Conservation (phyloP, 805 yeast species). For the Phaffomyces antillensis region DNA sequence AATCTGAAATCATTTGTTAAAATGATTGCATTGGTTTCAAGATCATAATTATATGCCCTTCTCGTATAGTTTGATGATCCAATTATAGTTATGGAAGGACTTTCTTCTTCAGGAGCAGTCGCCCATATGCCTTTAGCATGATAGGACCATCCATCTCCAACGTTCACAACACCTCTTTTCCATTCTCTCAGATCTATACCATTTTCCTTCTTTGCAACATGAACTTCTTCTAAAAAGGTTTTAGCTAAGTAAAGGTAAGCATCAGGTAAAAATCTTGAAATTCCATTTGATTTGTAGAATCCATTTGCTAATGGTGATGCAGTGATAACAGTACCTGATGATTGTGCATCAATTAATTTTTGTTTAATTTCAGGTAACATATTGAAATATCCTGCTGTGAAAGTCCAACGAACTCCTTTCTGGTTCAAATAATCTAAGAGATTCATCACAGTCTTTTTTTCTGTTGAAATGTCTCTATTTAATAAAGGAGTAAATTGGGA, state of each 20-base stretch:
- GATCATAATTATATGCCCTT: slow-evolving; percentile 79
- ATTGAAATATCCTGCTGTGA: slow-evolving; percentile 96
- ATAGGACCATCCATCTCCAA: slow-evolving; percentile 88
- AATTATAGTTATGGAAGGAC: slow-evolving; percentile 70
- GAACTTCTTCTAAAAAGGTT: slow-evolving; percentile 52
- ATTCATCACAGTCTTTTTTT: slow-evolving; percentile 60
- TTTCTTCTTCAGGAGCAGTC: slow-evolving; percentile 43
- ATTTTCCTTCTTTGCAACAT: slow-evolving; percentile 31
- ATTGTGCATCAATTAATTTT: slow-evolving; percentile 48
- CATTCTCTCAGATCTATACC: slow-evolving; percentile 67
- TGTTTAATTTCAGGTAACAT: slow-evolving; percentile 68
- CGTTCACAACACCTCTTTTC: slow-evolving; percentile 79
- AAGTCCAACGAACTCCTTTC: slow-evolving; percentile 61
- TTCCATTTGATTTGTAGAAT: slow-evolving; percentile 77
- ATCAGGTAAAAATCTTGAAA: slow-evolving; percentile 74
- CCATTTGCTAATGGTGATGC: slow-evolving; percentile 95
- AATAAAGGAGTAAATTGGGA: slow-evolving; percentile 87
- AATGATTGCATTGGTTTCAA: slow-evolving; percentile 81
- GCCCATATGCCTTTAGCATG: slow-evolving; percentile 97
- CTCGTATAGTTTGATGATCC: slow-evolving; percentile 94
- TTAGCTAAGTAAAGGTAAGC: slow-evolving; percentile 78
- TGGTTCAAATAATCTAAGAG: slow-evolving; percentile 52
- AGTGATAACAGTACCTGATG: slow-evolving; percentile 68
- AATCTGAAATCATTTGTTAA: slow-evolving; percentile 61
- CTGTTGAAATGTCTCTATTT: slow-evolving; percentile 67